Percentiles rank a stretch among this genome's conserved stretches.
Evolutionary conservation across 1,139 yeast species (phyloP).

Genomic region (Sugiyamaella novakii): DNA sequence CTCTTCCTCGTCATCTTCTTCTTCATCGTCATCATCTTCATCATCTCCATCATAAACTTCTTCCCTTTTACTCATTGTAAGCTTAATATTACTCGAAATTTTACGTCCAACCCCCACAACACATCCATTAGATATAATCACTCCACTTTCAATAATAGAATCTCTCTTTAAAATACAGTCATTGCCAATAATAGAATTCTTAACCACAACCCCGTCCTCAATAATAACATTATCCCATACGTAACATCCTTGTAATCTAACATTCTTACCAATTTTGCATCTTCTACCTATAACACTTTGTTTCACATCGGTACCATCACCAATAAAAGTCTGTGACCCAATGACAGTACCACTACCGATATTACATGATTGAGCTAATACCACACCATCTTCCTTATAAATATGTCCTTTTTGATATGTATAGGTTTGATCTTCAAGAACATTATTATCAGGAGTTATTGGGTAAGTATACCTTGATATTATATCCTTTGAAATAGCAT

Average conservation of each 20-base stretch:
- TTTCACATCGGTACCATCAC: conserved; percentile 53
- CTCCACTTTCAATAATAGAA: conserved; percentile 60
- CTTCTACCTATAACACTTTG: conserved; percentile 82
- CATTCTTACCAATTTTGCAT: conserved; percentile 81
- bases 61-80: conserved; percentile 25
- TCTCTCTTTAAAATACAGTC: conserved; percentile 56
- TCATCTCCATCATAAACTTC: conserved; percentile 29
- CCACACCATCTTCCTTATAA: conserved; percentile 78
- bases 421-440: conserved; percentile 69
- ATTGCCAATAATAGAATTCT: conserved; percentile 69
- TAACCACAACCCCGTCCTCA: conserved; percentile 62
- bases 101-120: conserved; percentile 51
- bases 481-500: conserved; percentile 87
- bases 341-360: conserved; percentile 76
- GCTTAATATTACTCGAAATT: conserved; percentile 31
- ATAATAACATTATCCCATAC: conserved; percentile 83
- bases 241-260: conserved; percentile 68
- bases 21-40: conserved; percentile 37
- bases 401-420: conserved; percentile 80
- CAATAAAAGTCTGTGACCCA: conserved; percentile 71
- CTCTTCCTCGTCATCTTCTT: conserved; percentile 31
- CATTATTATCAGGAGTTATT: conserved; percentile 81
- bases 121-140: conserved; percentile 80
- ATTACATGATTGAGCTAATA: conserved; percentile 89
- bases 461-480: conserved; percentile 94